phyloP scores from a whole-genome alignment of 352 stramenopile genomes.

The Pythium rishiriense region DNA sequence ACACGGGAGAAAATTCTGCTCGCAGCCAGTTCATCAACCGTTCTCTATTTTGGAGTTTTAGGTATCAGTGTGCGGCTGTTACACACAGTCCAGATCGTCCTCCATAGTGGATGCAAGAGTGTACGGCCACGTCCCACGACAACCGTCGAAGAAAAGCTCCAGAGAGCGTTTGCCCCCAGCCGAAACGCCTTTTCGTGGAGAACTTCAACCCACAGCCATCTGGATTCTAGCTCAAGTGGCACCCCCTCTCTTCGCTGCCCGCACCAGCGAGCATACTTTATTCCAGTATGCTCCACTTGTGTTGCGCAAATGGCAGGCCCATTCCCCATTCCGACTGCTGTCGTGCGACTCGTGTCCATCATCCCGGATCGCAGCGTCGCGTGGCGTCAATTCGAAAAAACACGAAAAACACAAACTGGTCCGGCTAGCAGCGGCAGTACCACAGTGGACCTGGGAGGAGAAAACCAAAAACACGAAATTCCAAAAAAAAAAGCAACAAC shows the following conservation, averaged over 20 bases:
- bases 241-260: slow-evolving; percentile 17
- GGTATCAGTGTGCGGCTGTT: slow-evolving; percentile 12
- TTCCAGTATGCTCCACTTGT: slow-evolving; percentile 5
- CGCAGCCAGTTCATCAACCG: slow-evolving; percentile 21
- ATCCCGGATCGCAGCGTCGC: slow-evolving; percentile 9
- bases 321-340: slow-evolving; percentile 18
- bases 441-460: not conserved
- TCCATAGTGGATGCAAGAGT: slow-evolving; percentile 28
- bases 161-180: not conserved
- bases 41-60: slow-evolving; percentile 18
- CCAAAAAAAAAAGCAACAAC: not conserved
- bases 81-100: not conserved
- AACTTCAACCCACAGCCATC: slow-evolving; percentile 23
- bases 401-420: slow-evolving; percentile 13
- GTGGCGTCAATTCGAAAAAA: slow-evolving; percentile 12
- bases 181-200: slow-evolving; percentile 18
- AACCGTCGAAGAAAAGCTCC: not conserved
- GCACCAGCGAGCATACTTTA: slow-evolving; percentile 2
- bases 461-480: not conserved
- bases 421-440: slow-evolving; percentile 1
- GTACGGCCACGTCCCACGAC: slow-evolving; percentile 4
- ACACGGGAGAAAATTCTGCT: slow-evolving; percentile 24
- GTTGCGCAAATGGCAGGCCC: not conserved
- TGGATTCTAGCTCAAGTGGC: slow-evolving; percentile 11
- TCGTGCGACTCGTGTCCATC: slow-evolving; percentile 11